Base-by-base conservation (phyloP, 345 rosid genomes). In the Orychophragmus violaceus region DNA sequence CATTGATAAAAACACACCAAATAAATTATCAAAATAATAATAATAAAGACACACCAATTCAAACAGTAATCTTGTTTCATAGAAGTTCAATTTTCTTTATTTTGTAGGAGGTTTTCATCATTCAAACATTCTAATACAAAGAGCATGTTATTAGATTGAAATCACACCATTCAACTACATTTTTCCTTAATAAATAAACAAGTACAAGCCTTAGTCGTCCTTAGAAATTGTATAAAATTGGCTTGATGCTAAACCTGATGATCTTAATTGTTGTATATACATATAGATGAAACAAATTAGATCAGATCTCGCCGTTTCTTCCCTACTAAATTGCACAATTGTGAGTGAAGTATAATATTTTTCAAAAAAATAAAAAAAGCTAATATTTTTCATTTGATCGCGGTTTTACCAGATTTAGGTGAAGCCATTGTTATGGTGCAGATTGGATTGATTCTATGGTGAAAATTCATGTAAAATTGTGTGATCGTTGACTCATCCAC, bases 361-460 rank as follows among this genome's bases (percentile, higher is more conserved):
- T 24, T 24, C n/a, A n/a, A n/a, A n/a, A n/a, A n/a, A n/a, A n/a
- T n/a, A n/a, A n/a, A n/a, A n/a, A n/a, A n/a, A n/a, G n/a, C n/a
- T n/a, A n/a, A n/a, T n/a, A n/a, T n/a, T 24, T 24, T 24, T 24
- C 25, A 24, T 24, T 24, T 24, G 25, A 24, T 24, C 25, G 4
- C 25, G 25, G 25, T 24, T 24, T 24, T 24, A 24, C 25, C 25
- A 24, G 27, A 22, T 52, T 61, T 23, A 92, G 98, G 87, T 92
- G 53, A 82, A 90, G 91, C 98, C 98, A 64, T 95, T 93, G 8
- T 52, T 93, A 55, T 93, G 98, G 98, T 93, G 98, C 83, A 87
- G 97, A 81, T 68, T 93, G 82, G 98, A 93, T 74, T 84, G 96
- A 75, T 75, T 93, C 41, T 36, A 36, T 93, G 98, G 98, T 84